A percentile compares a stretch with the other conserved stretches of the same genome.
These are phyloP conservation scores for Cercospora sp. DNA, from an alignment of 2,329 filamentous ascomycete genomes.

Conservation along the genomic window DNA sequence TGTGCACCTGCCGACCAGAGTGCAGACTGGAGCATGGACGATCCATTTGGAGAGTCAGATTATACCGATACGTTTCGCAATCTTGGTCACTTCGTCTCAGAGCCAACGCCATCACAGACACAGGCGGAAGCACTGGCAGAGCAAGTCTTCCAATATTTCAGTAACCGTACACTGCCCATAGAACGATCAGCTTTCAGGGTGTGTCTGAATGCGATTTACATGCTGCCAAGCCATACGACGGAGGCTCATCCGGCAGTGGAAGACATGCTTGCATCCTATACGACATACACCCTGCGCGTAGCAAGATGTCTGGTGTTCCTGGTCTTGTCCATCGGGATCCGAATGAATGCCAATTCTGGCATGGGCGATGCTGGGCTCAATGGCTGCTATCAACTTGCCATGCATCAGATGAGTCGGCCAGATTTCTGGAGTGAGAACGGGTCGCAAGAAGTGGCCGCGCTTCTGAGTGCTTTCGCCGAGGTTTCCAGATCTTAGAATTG, in stretches of 20 bases:
- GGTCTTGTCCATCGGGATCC: conserved; percentile 17
- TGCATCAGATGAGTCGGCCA: conserved; percentile 17
- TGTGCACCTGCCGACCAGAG: conserved; percentile 16
- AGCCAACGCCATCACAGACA: conserved; percentile 9
- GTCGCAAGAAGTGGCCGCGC: conserved; percentile 4
- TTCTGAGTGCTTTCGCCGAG: conserved; percentile 9
- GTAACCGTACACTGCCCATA: conserved; percentile 6
- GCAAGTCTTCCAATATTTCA: conserved; percentile 6
- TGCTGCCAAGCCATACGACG: not conserved
- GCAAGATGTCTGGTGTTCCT: conserved; percentile 21
- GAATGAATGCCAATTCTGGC: not conserved
- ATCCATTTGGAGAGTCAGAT: conserved; percentile 11
- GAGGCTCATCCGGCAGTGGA: conserved; percentile 10
- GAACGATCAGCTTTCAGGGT: conserved; percentile 23
- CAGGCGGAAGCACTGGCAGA: conserved; percentile 14
- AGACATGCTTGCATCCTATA: conserved; percentile 12
- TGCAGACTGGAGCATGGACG: conserved; percentile 13
- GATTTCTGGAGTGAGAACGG: conserved; percentile 22
- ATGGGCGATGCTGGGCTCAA: not conserved
- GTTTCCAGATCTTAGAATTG: conserved; percentile 1
- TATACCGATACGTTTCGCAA: not conserved
- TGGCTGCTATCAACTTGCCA: conserved; percentile 17
- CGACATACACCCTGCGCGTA: conserved; percentile 18
- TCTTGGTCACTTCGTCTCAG: not conserved
- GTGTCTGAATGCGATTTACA: conserved; percentile 22